Conservation (phyloP, 495 filamentous ascomycete species). For the Extremus antarcticus region DNA sequence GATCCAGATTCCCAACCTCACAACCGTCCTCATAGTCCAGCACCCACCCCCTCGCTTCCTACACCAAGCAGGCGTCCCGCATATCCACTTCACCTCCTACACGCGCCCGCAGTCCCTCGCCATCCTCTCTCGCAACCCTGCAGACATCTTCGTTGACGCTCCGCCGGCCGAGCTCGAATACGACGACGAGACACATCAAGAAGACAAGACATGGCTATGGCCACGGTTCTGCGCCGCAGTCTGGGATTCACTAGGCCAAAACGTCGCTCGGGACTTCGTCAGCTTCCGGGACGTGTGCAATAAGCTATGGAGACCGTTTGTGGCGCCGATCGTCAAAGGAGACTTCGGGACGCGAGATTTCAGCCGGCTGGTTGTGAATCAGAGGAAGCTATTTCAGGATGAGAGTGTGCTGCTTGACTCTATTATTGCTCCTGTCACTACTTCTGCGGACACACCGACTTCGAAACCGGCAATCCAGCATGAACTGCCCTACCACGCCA, state of each 20-base stretch:
- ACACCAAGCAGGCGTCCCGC: constrained; percentile 58
- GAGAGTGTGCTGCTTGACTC: constrained; percentile 60
- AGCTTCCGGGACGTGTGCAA: constrained; percentile 45
- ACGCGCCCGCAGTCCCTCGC: constrained; percentile 63
- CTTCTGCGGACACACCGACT: constrained; percentile 8
- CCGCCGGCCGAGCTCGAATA: constrained; percentile 32
- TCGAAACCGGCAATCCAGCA: constrained; percentile 23
- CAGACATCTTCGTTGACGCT: constrained; percentile 35
- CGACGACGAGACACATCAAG: constrained; percentile 41
- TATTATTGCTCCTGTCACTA: constrained; percentile 33
- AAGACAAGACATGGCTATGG: constrained; percentile 52
- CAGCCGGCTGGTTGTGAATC: constrained; percentile 63
- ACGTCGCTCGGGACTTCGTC: constrained; percentile 53
- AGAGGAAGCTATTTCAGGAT: constrained; percentile 63
- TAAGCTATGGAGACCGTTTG: constrained; percentile 60
- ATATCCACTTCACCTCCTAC: constrained; percentile 79
- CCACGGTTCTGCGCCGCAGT: constrained; percentile 61
- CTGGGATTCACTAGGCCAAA: constrained; percentile 60
- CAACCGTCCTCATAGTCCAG: constrained; percentile 66
- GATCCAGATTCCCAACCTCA: constrained; percentile 65
- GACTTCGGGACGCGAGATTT: constrained; percentile 66
- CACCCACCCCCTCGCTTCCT: constrained; percentile 61
- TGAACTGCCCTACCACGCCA: constrained; percentile 66
- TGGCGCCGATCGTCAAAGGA: constrained; percentile 52
- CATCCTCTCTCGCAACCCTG: constrained; percentile 49